Base-by-base conservation (phyloP, 306 rosid genomes). In the Prinsepia uniflora region DNA sequence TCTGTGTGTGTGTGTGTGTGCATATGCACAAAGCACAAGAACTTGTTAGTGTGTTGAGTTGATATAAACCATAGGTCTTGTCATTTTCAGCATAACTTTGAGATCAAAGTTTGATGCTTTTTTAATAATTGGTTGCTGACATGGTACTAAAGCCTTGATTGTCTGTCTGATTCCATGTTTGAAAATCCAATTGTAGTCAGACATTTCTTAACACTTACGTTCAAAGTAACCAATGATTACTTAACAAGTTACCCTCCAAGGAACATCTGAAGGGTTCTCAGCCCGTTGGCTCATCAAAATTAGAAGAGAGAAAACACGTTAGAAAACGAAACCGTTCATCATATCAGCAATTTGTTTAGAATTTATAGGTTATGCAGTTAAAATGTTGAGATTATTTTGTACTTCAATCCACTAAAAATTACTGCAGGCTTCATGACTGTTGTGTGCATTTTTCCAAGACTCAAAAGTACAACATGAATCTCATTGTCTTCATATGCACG, bases 391-490 rank as follows among this genome's bases (percentile, higher is more conserved):
- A n/a, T 39, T 17, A 36, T 10, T n/a, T 57, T 15, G 40, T 11
- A 12, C 17, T 2, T 11, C 49, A 18, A 24, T 53, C 50, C 20
- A 0, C 39, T 17, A n/a, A 39, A 18, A 7, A 0, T 9, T 52
- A 18, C 15, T 54, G 11, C 22, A 19, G 43, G 10, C 19, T 41
- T 42, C 64, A 8, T 70, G 10, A 15, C 42, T 20, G 20, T 64
- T 55, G 14, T 6, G 42, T 50, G 61, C 20, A 49, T 34, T 8
- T 22, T 17, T 50, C 20, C 36, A 30, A 30, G 36, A 30, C 62
- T 68, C 39, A 18, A 18, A 18, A 45, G 68, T 52, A 17, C 53
- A 67, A 14, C 67, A 22, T 73, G 50, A 48, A 20, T 71, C 61
- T 39, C 24, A 52, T 54, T 41, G 57, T 52, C 30, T 41, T 39